Percentiles rank a stretch among this genome's conserved stretches.
These are phyloP conservation scores for Stygiomarasmius scandens DNA, from an alignment of 1,284 basidiomycete species.

Conservation along the genomic window DNA sequence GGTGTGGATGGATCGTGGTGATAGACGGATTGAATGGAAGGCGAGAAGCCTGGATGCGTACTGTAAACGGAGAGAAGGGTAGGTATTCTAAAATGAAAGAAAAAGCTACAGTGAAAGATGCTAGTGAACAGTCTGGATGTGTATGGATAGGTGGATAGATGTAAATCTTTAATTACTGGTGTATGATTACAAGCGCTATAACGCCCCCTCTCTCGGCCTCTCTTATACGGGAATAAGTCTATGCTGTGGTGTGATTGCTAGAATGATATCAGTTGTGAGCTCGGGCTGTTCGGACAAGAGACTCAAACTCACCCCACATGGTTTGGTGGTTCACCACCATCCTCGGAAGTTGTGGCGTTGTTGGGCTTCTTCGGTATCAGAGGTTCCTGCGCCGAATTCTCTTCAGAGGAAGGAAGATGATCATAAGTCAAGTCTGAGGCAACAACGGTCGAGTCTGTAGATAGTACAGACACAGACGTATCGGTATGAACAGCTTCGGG, in stretches of 20 bases:
- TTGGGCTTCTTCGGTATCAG: slow-evolving; percentile 15
- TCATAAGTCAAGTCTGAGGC: slow-evolving; percentile 21
- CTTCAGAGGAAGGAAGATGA: slow-evolving; percentile 28
- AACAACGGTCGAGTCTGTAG: background rate
- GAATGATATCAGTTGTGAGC: background rate
- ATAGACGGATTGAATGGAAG: too few species aligned
- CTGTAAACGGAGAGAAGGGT: background rate
- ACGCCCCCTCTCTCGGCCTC: background rate
- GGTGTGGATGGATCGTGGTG: too few species aligned
- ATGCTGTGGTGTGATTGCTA: background rate
- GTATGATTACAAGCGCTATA: background rate
- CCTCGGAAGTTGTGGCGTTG: background rate
- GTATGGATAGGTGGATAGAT: background rate
- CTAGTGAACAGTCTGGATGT: slow-evolving; percentile 5
- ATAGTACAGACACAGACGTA: background rate
- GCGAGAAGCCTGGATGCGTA: background rate
- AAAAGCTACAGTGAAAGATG: slow-evolving; percentile 3
- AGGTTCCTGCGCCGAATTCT: slow-evolving; percentile 26
- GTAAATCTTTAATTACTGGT: background rate
- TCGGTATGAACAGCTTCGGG: background rate
- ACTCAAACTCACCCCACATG: background rate
- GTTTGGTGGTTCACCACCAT: background rate
- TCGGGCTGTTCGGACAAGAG: too few species aligned
- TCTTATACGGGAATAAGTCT: background rate
- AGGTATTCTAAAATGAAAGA: background rate